These are phyloP conservation scores for Fusarium pseudocircinatum DNA, from an alignment of 2,329 filamentous ascomycete species.

Conservation along the genomic window DNA sequence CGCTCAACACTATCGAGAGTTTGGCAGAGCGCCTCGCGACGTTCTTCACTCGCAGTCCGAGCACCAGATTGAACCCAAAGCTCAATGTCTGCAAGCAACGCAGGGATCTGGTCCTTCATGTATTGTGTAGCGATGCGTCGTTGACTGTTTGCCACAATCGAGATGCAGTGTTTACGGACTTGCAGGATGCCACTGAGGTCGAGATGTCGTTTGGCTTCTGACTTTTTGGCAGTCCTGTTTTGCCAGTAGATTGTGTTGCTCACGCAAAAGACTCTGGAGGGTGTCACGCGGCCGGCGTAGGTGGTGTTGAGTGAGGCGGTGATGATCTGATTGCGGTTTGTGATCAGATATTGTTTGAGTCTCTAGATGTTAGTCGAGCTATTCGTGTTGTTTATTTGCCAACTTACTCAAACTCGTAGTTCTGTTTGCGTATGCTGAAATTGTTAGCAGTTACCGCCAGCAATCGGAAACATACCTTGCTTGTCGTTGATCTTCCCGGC, in stretches of 20 bases:
- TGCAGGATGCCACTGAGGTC: slow-evolving; percentile 54
- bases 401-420: slow-evolving; percentile 42
- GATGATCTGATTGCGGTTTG: slow-evolving; percentile 51
- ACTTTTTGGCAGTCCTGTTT: slow-evolving; percentile 40
- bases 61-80: slow-evolving; percentile 58
- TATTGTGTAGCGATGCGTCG: slow-evolving; percentile 49
- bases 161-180: slow-evolving; percentile 55
- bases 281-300: slow-evolving; percentile 43
- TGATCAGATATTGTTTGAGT: slow-evolving; percentile 49
- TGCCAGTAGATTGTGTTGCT: slow-evolving; percentile 57
- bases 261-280: slow-evolving; percentile 54
- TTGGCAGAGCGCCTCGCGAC: slow-evolving; percentile 46
- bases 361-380: slow-evolving; percentile 19
- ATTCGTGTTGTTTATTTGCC: no score
- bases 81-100: slow-evolving; percentile 51
- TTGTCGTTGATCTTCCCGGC: neutral
- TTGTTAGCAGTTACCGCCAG: neutral
- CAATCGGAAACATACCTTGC: neutral
- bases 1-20: slow-evolving; percentile 47
- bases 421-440: slow-evolving; percentile 13
- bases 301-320: slow-evolving; percentile 37
- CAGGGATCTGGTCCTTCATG: slow-evolving; percentile 53
- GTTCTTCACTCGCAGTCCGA: slow-evolving; percentile 49
- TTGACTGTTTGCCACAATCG: slow-evolving; percentile 56
- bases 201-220: slow-evolving; percentile 44